Conservation (phyloP, 208 protist species). For the Trypanosoma cruzi region DNA sequence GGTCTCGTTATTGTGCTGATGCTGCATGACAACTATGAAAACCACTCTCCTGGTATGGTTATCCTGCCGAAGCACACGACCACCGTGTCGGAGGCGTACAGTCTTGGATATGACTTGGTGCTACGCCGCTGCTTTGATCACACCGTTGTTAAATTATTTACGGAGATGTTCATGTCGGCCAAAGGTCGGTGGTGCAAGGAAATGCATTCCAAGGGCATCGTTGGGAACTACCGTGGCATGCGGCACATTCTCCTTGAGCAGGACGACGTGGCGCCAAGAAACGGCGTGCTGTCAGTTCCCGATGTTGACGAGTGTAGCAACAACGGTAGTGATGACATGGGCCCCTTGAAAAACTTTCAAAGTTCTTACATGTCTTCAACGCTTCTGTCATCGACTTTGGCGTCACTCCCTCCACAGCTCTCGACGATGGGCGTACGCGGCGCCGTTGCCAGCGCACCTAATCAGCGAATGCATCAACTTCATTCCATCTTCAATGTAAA, state of each 20-base stretch:
- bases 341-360: not conserved
- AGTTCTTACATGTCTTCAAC: not conserved
- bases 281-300: not conserved
- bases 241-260: constrained; percentile 31
- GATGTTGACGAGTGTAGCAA: not conserved
- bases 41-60: constrained; percentile 36
- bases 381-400: not conserved
- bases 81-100: constrained; percentile 63
- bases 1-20: constrained; percentile 71
- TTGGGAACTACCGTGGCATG: constrained; percentile 83
- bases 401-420: not conserved
- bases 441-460: not conserved
- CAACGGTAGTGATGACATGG: not conserved
- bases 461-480: not conserved
- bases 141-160: constrained; percentile 76
- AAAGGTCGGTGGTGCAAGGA: constrained; percentile 78
- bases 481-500: not conserved
- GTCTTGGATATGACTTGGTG: constrained; percentile 78
- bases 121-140: constrained; percentile 78
- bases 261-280: not conserved
- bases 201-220: constrained; percentile 62
- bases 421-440: not conserved
- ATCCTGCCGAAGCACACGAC: constrained; percentile 49
- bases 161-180: constrained; percentile 67
- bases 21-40: constrained; percentile 34